These are phyloP conservation scores for Syncephalastrum sp. DNA, from an alignment of 371 early-diverging fungal genomes.

Conservation along the genomic window DNA sequence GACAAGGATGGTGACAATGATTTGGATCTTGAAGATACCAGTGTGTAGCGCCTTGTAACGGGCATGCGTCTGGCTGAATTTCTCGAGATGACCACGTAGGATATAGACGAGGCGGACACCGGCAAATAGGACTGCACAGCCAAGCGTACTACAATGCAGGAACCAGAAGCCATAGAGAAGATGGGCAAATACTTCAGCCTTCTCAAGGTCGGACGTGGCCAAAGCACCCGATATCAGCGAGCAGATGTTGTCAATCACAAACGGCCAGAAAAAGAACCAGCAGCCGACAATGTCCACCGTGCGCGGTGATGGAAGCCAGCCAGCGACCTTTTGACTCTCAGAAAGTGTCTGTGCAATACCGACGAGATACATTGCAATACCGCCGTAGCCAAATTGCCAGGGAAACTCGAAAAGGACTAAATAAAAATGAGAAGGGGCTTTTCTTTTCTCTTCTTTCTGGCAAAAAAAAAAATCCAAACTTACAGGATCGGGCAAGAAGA, in stretches of 20 bases:
- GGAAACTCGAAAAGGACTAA: conserved; percentile 14
- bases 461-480: conserved; percentile 6
- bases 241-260: conserved; percentile 18
- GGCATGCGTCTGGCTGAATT: conserved; percentile 11
- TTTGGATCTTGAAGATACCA: conserved; percentile 23
- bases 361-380: conserved; percentile 19
- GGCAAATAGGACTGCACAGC: conserved; percentile 8
- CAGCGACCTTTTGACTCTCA: conserved; percentile 21
- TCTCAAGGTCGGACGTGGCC: conserved; percentile 6
- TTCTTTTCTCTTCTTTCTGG: no score
- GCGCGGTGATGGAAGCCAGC: conserved; percentile 27
- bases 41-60: conserved; percentile 9
- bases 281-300: conserved; percentile 21
- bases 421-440: not conserved
- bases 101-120: conserved; percentile 19
- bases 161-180: conserved; percentile 26
- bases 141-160: conserved; percentile 12
- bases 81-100: conserved; percentile 15
- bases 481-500: conserved; percentile 17
- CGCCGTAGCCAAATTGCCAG: conserved; percentile 22
- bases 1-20: conserved; percentile 10
- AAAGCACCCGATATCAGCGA: conserved; percentile 19
- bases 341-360: conserved; percentile 25
- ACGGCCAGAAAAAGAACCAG: conserved; percentile 19
- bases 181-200: conserved; percentile 16